These are phyloP conservation scores for Arachis stenosperma DNA, from an alignment of 306 rosid genomes.

Conservation along the genomic window DNA sequence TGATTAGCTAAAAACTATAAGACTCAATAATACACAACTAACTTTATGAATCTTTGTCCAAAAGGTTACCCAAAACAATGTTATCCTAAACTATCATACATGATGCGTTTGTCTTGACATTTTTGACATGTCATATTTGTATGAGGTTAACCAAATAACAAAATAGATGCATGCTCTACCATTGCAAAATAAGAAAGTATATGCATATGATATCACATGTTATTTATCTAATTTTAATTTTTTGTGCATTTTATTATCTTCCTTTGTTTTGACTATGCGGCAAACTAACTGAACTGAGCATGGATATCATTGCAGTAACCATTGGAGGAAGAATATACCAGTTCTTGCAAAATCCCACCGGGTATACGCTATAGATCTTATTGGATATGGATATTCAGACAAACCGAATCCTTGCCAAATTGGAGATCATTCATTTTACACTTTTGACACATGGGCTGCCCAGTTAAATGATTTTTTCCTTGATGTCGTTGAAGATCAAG, in stretches of 20 bases:
- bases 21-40: too few species aligned
- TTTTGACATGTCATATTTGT: too few species aligned
- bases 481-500: constrained; percentile 72
- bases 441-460: constrained; percentile 94
- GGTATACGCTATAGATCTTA: constrained; percentile 87
- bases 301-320: constrained; percentile 76
- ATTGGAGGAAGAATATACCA: constrained; percentile 87
- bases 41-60: too few species aligned
- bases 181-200: neutral
- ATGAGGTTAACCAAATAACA: neutral
- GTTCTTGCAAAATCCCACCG: constrained; percentile 75
- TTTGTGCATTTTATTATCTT: constrained; percentile 18
- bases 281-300: constrained; percentile 37
- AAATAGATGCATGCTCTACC: neutral
- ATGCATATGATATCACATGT: neutral
- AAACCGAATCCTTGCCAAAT: constrained; percentile 84
- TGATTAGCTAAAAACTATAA: too few species aligned
- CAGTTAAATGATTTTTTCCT: constrained; percentile 79
- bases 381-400: constrained; percentile 97
- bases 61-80: too few species aligned
- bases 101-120: too few species aligned
- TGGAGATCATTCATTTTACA: constrained; percentile 63
- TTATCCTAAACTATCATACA: too few species aligned
- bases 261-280: constrained; percentile 31
- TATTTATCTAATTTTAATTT: constrained; percentile 15